Evolutionary conservation across 1,139 yeast genomes (phyloP).

Genomic region (Blastobotrys apis): DNA sequence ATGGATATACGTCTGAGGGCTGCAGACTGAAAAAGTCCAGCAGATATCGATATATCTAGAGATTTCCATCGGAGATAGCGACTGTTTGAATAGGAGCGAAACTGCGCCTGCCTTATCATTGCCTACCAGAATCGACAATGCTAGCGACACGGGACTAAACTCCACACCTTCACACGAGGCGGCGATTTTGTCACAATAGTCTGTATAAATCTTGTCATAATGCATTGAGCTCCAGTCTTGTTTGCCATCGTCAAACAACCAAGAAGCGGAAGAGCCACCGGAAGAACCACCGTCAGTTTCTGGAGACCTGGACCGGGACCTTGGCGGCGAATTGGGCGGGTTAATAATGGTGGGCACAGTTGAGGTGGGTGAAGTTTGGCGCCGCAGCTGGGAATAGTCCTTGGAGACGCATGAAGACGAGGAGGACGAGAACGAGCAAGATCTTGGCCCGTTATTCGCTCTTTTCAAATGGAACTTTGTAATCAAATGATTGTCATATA

Average conservation of each 20-base stretch:
- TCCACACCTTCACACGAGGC: background rate
- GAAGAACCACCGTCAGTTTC: slow-evolving; percentile 1
- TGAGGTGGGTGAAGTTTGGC: background rate
- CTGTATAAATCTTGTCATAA: slow-evolving; percentile 26
- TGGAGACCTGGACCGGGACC: background rate
- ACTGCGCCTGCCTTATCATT: slow-evolving; percentile 2
- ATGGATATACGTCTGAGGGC: slow-evolving; percentile 35
- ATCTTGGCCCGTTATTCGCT: slow-evolving; percentile 14
- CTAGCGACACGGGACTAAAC: background rate
- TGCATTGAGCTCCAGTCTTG: slow-evolving; percentile 15
- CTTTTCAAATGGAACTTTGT: slow-evolving; percentile 32
- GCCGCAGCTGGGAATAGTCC: background rate
- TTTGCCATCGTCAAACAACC: slow-evolving; percentile 12
- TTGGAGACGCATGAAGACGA: background rate
- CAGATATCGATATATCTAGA: slow-evolving; percentile 12
- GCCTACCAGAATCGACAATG: slow-evolving; percentile 10
- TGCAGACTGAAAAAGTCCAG: slow-evolving; percentile 17
- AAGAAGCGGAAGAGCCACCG: background rate
- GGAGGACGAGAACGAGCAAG: background rate
- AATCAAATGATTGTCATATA: slow-evolving; percentile 35
- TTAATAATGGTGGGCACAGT: background rate
- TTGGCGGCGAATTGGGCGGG: background rate
- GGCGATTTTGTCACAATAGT: slow-evolving; percentile 2
- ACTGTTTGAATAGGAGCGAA: background rate
- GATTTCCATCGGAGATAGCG: slow-evolving; percentile 3